These are phyloP conservation scores for Pythium volutum DNA, from an alignment of 352 stramenopile species.

Conservation along the genomic window DNA sequence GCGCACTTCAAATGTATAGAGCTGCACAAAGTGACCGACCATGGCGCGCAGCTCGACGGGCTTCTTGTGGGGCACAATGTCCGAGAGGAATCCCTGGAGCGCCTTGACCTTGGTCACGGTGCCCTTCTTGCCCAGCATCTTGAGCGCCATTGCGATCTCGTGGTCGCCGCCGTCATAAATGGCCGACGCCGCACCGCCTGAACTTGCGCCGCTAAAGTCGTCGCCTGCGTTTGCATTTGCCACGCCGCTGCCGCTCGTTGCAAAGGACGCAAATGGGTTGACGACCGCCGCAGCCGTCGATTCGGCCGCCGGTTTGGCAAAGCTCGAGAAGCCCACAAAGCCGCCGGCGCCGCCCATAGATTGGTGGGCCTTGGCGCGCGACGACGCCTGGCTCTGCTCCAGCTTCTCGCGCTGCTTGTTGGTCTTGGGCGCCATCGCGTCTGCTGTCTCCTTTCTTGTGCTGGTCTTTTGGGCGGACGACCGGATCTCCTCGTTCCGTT, in stretches of 20 bases:
- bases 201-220: conserved; percentile 21
- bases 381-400: conserved; percentile 79
- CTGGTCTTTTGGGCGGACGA: not conserved
- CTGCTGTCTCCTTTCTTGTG: not conserved
- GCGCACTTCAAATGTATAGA: conserved; percentile 78
- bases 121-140: conserved; percentile 85
- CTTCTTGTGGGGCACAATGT: conserved; percentile 61
- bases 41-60: conserved; percentile 59
- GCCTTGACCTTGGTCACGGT: conserved; percentile 81
- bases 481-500: conserved; percentile 1
- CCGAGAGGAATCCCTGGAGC: conserved; percentile 50
- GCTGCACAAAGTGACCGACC: conserved; percentile 72
- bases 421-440: conserved; percentile 55
- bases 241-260: conserved; percentile 18
- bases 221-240: conserved; percentile 15
- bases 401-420: conserved; percentile 89
- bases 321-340: conserved; percentile 79
- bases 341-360: conserved; percentile 31
- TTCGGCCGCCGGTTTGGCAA: conserved; percentile 28
- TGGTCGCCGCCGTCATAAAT: conserved; percentile 82
- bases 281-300: not conserved
- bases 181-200: conserved; percentile 44
- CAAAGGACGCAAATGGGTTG: conserved; percentile 24
- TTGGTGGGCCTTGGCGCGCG: conserved; percentile 71
- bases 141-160: conserved; percentile 73